These are phyloP conservation scores for Neostapfia colusana DNA, from an alignment of 176 grass and related monocot genomes.

Conservation along the genomic window DNA sequence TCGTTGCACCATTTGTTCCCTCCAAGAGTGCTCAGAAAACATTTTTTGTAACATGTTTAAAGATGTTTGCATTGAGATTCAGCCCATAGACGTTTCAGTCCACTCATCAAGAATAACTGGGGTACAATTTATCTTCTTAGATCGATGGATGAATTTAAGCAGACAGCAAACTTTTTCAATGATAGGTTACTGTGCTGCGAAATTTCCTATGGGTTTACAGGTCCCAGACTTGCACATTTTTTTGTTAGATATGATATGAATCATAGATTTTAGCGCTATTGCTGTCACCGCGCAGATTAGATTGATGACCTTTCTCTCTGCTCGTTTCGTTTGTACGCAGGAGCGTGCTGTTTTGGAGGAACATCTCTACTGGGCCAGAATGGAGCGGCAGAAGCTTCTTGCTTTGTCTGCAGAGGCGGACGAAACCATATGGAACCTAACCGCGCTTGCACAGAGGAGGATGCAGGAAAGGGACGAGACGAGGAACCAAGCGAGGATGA, in stretches of 20 bases:
- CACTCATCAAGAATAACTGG: background rate
- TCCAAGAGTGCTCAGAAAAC: background rate
- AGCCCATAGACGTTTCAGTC: too few relatives aligned
- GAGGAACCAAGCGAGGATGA: constrained; percentile 13
- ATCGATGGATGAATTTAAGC: background rate
- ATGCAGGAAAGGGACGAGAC: constrained; percentile 38
- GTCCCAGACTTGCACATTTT: too few relatives aligned
- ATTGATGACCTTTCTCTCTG: background rate
- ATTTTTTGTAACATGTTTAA: background rate
- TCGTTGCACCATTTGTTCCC: background rate
- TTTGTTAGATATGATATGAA: too few relatives aligned
- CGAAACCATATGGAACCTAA: constrained; percentile 27
- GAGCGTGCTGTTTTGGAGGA: constrained; percentile 13
- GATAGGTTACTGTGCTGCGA: too few relatives aligned
- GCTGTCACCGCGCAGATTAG: too few relatives aligned
- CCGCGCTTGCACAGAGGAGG: background rate
- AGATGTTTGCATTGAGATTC: background rate
- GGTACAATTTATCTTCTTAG: background rate
- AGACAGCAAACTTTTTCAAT: too few relatives aligned
- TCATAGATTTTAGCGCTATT: too few relatives aligned
- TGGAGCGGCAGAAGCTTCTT: constrained; percentile 14
- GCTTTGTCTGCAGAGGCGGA: constrained; percentile 38
- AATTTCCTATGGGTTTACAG: background rate
- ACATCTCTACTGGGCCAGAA: constrained; percentile 11
- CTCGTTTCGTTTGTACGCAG: background rate